A percentile compares a stretch with the other conserved stretches of the same genome.
Evolutionary conservation across 345 rosid genomes (phyloP).

Genomic region (Dovyalis caffra): DNA sequence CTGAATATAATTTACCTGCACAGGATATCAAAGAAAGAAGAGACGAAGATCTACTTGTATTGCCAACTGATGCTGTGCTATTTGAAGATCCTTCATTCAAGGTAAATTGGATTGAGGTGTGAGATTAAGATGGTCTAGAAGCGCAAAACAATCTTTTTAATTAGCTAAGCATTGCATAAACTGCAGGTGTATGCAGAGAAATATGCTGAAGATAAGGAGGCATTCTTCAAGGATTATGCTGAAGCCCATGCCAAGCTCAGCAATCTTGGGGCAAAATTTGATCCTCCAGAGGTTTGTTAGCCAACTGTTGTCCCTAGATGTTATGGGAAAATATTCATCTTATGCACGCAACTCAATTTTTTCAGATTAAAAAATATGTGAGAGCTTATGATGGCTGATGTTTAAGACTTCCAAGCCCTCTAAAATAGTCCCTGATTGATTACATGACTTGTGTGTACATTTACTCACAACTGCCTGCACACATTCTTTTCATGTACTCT

Average conservation of each 20-base stretch:
- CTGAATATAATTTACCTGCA: slow-evolving; percentile 15
- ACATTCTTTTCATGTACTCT: not conserved
- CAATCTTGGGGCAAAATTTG: slow-evolving; percentile 88
- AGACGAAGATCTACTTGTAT: slow-evolving; percentile 75
- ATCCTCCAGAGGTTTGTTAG: slow-evolving; percentile 83
- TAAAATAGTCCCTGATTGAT: not conserved
- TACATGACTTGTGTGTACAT: not conserved
- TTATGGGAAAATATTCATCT: not conserved
- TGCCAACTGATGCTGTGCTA: slow-evolving; percentile 91
- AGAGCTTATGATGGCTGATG: not conserved
- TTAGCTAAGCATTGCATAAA: slow-evolving; percentile 11
- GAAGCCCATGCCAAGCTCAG: slow-evolving; percentile 98
- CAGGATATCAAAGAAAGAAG: slow-evolving; percentile 79
- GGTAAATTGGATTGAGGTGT: slow-evolving; percentile 37
- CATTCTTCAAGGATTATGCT: slow-evolving; percentile 89
- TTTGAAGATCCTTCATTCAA: slow-evolving; percentile 93
- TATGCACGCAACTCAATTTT: not conserved
- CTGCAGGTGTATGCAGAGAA: slow-evolving; percentile 86
- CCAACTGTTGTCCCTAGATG: not conserved
- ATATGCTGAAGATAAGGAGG: slow-evolving; percentile 79
- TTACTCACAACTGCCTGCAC: not conserved
- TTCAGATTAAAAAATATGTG: not conserved
- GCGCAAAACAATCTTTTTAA: not conserved
- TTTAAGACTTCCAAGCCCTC: not conserved
- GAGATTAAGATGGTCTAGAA: not conserved